A percentile compares a stretch with the other conserved stretches of the same genome.
Conservation (phyloP, 2,329 filamentous ascomycete genomes). For the Aphanoascus verrucosus region DNA sequence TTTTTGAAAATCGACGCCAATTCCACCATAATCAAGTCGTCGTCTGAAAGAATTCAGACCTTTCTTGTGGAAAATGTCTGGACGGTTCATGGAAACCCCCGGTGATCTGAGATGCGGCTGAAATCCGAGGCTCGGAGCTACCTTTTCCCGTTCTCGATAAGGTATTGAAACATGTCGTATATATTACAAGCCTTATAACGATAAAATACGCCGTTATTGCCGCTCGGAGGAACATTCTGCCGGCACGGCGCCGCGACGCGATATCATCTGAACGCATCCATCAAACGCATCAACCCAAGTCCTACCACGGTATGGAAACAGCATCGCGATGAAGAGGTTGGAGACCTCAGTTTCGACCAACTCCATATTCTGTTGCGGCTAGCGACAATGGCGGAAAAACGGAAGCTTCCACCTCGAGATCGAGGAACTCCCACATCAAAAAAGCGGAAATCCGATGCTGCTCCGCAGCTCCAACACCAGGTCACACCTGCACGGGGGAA, state of each 20-base stretch:
- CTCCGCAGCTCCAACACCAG: constrained; percentile 24
- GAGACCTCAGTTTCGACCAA: too few relatives aligned
- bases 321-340: too few relatives aligned
- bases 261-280: too few relatives aligned
- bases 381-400: constrained; percentile 33
- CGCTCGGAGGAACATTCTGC: too few relatives aligned
- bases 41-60: not conserved
- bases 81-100: not conserved
- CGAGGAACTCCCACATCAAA: constrained; percentile 34
- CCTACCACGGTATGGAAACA: too few relatives aligned
- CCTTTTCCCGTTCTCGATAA: not conserved
- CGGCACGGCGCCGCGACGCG: too few relatives aligned
- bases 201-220: too few relatives aligned
- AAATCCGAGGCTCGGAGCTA: not conserved
- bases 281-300: too few relatives aligned
- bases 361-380: not conserved
- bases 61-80: not conserved
- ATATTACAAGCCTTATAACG: not conserved
- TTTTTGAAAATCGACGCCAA: constrained; percentile 40
- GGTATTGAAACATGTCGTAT: not conserved
- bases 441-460: constrained; percentile 33
- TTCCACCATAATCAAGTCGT: constrained; percentile 20
- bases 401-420: constrained; percentile 34
- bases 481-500: constrained; percentile 26
- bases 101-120: not conserved